These are phyloP conservation scores for Ceratocystis destructans DNA, from an alignment of 2,329 filamentous ascomycete genomes.

Conservation along the genomic window DNA sequence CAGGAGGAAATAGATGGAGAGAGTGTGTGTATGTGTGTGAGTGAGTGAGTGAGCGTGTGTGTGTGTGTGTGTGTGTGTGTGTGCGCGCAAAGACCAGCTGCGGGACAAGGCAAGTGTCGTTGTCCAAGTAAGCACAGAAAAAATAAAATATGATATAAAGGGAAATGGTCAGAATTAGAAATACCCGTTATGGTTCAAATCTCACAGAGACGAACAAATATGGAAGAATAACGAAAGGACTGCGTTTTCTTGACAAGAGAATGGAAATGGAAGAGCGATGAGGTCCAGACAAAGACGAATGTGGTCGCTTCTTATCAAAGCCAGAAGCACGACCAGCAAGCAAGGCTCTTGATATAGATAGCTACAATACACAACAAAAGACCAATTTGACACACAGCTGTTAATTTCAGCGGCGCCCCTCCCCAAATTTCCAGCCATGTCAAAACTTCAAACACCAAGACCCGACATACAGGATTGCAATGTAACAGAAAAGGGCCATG, in stretches of 20 bases:
- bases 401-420: not conserved
- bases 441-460: constrained; percentile 4
- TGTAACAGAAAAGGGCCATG: not conserved
- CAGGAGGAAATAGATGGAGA: not conserved
- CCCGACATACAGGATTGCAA: constrained; percentile 6
- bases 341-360: not conserved
- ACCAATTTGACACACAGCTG: too few species aligned
- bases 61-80: not conserved
- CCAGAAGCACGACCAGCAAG: not conserved
- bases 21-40: not conserved
- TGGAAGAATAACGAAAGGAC: not conserved
- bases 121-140: not conserved
- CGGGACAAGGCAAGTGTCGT: not conserved
- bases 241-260: not conserved
- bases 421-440: constrained; percentile 6
- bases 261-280: not conserved
- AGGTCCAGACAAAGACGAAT: not conserved
- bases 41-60: not conserved
- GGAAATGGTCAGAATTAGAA: not conserved
- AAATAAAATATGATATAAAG: not conserved
- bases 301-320: not conserved
- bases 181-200: not conserved
- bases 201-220: not conserved
- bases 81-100: constrained; percentile 1
- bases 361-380: too few species aligned